These are phyloP conservation scores for Phytophthora fragariae DNA, from an alignment of 352 stramenopile species.

Conservation along the genomic window DNA sequence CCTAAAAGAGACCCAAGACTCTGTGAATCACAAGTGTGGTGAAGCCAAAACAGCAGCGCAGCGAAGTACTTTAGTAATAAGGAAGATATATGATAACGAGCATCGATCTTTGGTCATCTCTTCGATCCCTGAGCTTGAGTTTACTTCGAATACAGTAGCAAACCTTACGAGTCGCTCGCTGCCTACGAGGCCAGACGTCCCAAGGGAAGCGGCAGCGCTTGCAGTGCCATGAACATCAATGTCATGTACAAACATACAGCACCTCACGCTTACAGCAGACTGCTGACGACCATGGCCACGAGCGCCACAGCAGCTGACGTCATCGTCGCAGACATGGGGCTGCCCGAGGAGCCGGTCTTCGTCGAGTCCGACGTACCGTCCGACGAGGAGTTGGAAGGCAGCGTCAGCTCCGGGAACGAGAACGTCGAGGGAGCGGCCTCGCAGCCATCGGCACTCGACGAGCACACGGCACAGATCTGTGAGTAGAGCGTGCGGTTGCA, in stretches of 20 bases:
- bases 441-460: slow-evolving; percentile 20
- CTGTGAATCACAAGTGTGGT: too few relatives aligned
- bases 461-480: slow-evolving; percentile 66
- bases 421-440: slow-evolving; percentile 40
- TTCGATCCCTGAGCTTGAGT: not conserved
- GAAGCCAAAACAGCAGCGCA: not conserved
- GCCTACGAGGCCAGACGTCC: not conserved
- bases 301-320: not conserved
- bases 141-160: not conserved
- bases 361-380: not conserved
- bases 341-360: not conserved
- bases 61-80: not conserved
- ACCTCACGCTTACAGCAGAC: not conserved
- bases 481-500: slow-evolving; percentile 64
- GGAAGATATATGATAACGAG: not conserved
- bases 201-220: not conserved
- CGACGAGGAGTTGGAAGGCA: slow-evolving; percentile 21
- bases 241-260: not conserved
- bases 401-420: slow-evolving; percentile 46
- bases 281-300: not conserved
- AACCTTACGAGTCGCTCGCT: not conserved
- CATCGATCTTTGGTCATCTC: not conserved
- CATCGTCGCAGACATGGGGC: not conserved
- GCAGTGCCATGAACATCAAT: not conserved
- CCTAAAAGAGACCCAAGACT: too few relatives aligned